Base-by-base conservation (phyloP, 345 rosid genomes). In the Eucalyptus regnans region DNA sequence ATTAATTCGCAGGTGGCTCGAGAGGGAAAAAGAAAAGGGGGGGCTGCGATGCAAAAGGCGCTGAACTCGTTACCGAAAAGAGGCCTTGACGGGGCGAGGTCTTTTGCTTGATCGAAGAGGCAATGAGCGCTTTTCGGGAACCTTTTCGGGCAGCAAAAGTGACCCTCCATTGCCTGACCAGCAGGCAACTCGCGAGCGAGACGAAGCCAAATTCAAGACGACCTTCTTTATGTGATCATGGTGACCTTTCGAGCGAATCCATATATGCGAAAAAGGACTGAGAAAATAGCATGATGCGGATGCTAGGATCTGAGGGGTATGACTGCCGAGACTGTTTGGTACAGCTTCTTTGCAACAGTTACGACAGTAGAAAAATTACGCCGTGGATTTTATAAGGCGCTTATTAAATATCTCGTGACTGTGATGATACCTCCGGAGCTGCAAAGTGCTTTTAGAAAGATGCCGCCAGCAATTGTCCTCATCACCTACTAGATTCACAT, bases 401-500 rank as follows among this genome's bases (percentile, higher is more conserved):
- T 62, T 1, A 62, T 27, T 25, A 60, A 27, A 60, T 11, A 12
- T 60, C 66, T 0, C 4, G 1, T 60, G 7, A 12, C 4, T 41
- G 41, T 2, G 2, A 37, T 4, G 16, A 60, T 16, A 60, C 31
- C 31, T 62, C 9, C 1, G 3, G 1, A 29, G 9, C 0, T n/a
- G 1, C 18, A 8, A 62, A 13, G 33, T 10, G 37, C 17, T 62
- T 62, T 29, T 29, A 13, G 18, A 62, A 62, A 62, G 9, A 12
- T 15, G 71, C 8, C 18, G 0, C 71, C 3, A 12, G 1, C 0
- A 12, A 0, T 13, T n/a, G 17, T 13, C 71, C 33, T 15, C 1
- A 27, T 52, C 4, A 62, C 37, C 31, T 7, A n/a, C 71, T 12
- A 29, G 71, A 62, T 29, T 62, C 31, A 7, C 71, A 12, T 0